These are phyloP conservation scores for Colletotrichum cuscutae DNA, from an alignment of 2,329 filamentous ascomycete genomes.

Conservation along the genomic window DNA sequence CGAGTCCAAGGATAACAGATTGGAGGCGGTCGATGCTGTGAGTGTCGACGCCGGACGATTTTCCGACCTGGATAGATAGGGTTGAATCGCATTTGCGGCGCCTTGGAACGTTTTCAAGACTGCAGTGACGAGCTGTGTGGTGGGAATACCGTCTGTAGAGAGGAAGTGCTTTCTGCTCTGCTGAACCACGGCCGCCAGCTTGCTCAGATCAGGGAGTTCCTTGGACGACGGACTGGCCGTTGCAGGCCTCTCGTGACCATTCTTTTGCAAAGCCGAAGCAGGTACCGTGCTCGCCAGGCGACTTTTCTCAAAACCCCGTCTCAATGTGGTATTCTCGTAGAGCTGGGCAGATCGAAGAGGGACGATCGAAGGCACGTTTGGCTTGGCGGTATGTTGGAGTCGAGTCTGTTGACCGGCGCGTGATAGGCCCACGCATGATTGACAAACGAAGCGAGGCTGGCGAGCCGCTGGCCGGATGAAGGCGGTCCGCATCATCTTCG, in stretches of 20 bases:
- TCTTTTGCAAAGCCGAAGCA: neutral
- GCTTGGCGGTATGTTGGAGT: constrained; percentile 35
- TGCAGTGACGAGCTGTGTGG: constrained; percentile 52
- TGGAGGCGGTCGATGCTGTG: constrained; percentile 44
- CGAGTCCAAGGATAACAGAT: constrained; percentile 47
- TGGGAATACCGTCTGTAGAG: constrained; percentile 55
- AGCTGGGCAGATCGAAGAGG: constrained; percentile 26
- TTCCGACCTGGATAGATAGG: constrained; percentile 51
- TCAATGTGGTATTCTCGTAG: constrained; percentile 18
- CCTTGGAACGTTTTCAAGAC: constrained; percentile 57
- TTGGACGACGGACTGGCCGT: constrained; percentile 26
- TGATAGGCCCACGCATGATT: constrained; percentile 52
- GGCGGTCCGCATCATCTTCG: constrained; percentile 51
- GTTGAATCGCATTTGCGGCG: constrained; percentile 56
- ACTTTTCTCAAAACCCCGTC: constrained; percentile 13
- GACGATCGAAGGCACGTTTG: constrained; percentile 23
- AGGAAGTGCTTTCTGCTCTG: constrained; percentile 56
- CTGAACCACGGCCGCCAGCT: constrained; percentile 53
- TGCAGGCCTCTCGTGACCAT: constrained; percentile 18
- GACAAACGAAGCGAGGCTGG: constrained; percentile 51
- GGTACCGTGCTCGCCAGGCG: constrained; percentile 20
- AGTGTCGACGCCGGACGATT: constrained; percentile 61
- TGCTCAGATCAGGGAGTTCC: constrained; percentile 49
- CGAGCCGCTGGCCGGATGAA: constrained; percentile 36
- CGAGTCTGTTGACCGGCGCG: constrained; percentile 32